Percentiles rank a stretch among this genome's conserved stretches.
phyloP scores from a whole-genome alignment of 305 asterid species.

The Solanum chacoense region DNA sequence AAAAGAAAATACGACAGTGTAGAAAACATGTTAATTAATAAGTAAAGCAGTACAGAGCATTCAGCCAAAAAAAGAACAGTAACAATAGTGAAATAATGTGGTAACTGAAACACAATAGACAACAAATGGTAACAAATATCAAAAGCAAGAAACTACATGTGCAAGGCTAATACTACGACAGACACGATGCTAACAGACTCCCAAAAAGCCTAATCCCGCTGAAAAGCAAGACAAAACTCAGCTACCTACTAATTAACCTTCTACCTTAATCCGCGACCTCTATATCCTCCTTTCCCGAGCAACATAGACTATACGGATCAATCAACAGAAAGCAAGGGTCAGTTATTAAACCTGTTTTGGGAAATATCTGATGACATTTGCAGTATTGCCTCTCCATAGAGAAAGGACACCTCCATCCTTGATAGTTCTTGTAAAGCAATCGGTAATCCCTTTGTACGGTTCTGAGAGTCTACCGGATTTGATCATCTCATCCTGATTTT shows the following conservation, averaged over 20 bases:
- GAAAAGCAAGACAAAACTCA: no score
- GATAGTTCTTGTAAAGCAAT: slow-evolving; percentile 25
- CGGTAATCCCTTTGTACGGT: slow-evolving; percentile 25
- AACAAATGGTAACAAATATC: no score
- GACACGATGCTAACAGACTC: no score
- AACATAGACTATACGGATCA: background rate
- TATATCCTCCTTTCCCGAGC: no score
- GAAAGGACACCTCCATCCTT: slow-evolving; percentile 25
- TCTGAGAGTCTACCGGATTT: slow-evolving; percentile 20
- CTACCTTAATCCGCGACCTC: no score
- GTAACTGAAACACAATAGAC: no score
- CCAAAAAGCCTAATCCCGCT: no score
- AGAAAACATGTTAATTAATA: background rate
- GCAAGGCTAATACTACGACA: no score
- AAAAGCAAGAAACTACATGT: no score
- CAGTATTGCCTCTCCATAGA: slow-evolving; percentile 35
- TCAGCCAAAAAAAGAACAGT: background rate
- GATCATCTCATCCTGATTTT: slow-evolving; percentile 30
- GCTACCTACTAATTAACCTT: no score
- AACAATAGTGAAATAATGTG: background rate
- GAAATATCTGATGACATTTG: slow-evolving; percentile 31
- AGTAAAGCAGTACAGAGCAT: background rate
- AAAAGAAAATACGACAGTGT: no score
- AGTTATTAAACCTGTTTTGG: slow-evolving; percentile 23
- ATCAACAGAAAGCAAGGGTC: background rate